phyloP scores from a whole-genome alignment of 2,329 filamentous ascomycete species.

The Fusarium tanahbumbuense region DNA sequence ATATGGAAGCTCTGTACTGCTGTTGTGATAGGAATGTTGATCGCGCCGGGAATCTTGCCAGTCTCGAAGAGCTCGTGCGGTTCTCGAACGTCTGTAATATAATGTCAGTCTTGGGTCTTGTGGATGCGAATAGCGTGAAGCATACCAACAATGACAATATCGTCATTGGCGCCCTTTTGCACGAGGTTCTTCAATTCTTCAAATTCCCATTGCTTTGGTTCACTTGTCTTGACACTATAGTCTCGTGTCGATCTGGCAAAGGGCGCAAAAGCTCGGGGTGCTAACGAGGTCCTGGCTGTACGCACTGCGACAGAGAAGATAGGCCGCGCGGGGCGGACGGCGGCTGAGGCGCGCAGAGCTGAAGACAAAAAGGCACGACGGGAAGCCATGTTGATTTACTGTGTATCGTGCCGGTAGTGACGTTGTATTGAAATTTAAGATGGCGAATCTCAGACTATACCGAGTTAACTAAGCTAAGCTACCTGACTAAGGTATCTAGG shows the following conservation, averaged over 20 bases:
- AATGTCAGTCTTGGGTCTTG: not conserved
- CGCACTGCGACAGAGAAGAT: constrained; percentile 17
- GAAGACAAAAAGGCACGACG: constrained; percentile 34
- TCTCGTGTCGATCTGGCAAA: constrained; percentile 6
- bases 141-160: constrained; percentile 62
- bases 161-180: constrained; percentile 35
- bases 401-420: not conserved
- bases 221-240: constrained; percentile 32
- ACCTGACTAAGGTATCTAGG: constrained; percentile 21
- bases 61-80: constrained; percentile 71
- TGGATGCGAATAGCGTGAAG: not conserved
- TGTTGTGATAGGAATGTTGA: constrained; percentile 84
- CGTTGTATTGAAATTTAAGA: constrained; percentile 16
- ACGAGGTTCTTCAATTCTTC: constrained; percentile 59
- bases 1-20: constrained; percentile 85
- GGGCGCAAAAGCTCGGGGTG: constrained; percentile 14
- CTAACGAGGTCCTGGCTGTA: constrained; percentile 2
- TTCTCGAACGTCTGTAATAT: constrained; percentile 75
- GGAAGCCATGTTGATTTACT: constrained; percentile 29
- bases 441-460: constrained; percentile 5
- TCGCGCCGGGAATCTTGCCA: constrained; percentile 80
- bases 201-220: constrained; percentile 61
- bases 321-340: constrained; percentile 13
- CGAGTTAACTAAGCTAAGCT: constrained; percentile 10
- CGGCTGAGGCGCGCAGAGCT: constrained; percentile 33